phyloP scores from a whole-genome alignment of 2,329 filamentous ascomycete species.

The Corinectria fuckeliana region DNA sequence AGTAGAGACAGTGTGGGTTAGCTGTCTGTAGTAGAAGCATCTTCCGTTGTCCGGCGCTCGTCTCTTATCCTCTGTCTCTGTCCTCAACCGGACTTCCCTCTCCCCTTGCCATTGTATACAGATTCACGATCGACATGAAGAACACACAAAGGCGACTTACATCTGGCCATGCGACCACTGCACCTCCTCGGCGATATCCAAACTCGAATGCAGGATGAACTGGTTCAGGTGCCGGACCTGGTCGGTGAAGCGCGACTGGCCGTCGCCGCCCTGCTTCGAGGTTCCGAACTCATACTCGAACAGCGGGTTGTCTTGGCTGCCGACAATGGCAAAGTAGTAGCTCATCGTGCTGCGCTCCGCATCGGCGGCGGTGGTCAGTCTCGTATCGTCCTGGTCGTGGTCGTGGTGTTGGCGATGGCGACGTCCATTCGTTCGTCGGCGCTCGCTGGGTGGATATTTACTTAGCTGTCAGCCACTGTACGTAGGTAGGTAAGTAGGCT shows the following conservation, averaged over 20 bases:
- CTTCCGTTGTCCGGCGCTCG: conserved; percentile 4
- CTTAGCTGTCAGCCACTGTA: neutral
- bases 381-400: neutral
- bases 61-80: neutral
- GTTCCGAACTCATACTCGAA: conserved; percentile 98
- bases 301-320: conserved; percentile 92
- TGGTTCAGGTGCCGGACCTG: conserved; percentile 94
- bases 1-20: conserved; percentile 1
- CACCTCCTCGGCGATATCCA: conserved; percentile 95
- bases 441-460: neutral
- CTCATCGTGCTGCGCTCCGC: conserved; percentile 70
- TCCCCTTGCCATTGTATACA: neutral
- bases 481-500: neutral
- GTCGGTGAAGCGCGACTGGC: conserved; percentile 84
- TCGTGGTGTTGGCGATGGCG: conserved; percentile 5
- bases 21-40: neutral
- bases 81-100: neutral
- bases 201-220: conserved; percentile 91
- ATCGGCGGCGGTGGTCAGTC: conserved; percentile 27
- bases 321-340: conserved; percentile 98
- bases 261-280: conserved; percentile 94
- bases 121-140: neutral
- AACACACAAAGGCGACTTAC: conserved; percentile 53
- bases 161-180: conserved; percentile 90
- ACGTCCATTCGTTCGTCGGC: conserved; percentile 4